A percentile compares a stretch with the other conserved stretches of the same genome.
Conservation (phyloP, 352 stramenopile species). For the Globisporangium megalacanthum region DNA sequence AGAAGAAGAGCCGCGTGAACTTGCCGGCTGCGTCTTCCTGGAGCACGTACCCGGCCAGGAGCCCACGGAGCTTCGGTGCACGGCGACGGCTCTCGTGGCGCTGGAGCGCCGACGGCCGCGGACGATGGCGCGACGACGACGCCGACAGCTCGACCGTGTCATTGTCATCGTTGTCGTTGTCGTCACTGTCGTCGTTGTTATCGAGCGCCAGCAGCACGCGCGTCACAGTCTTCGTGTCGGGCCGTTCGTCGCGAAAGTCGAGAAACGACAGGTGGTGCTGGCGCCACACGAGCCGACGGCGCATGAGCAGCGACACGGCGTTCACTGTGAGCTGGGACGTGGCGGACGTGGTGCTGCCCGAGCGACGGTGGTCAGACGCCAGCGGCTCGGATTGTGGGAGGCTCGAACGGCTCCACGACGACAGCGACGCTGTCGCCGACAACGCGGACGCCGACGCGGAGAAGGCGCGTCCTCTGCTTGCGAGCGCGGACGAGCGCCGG, state of each 20-base stretch:
- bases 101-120: slow-evolving; percentile 8
- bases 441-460: neutral
- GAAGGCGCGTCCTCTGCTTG: neutral
- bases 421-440: slow-evolving; percentile 1
- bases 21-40: slow-evolving; percentile 52
- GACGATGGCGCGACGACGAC: neutral
- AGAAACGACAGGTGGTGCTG: slow-evolving; percentile 52
- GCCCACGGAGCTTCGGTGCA: slow-evolving; percentile 21
- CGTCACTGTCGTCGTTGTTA: slow-evolving; percentile 23
- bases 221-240: slow-evolving; percentile 47
- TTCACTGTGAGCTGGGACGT: slow-evolving; percentile 42
- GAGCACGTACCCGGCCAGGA: slow-evolving; percentile 52
- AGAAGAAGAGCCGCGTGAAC: slow-evolving; percentile 64
- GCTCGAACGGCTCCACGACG: neutral
- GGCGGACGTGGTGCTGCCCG: slow-evolving; percentile 1
- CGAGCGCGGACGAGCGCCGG: neutral
- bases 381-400: neutral
- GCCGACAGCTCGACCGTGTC: neutral
- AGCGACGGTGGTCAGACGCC: too few species aligned
- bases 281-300: slow-evolving; percentile 35
- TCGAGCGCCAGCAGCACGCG: slow-evolving; percentile 60
- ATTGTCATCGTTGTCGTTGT: slow-evolving; percentile 17
- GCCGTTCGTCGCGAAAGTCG: slow-evolving; percentile 51
- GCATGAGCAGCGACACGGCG: slow-evolving; percentile 48
- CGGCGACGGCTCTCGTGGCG: neutral